Base-by-base conservation (phyloP, 2,329 filamentous ascomycete genomes). In the Phoma sp. region DNA sequence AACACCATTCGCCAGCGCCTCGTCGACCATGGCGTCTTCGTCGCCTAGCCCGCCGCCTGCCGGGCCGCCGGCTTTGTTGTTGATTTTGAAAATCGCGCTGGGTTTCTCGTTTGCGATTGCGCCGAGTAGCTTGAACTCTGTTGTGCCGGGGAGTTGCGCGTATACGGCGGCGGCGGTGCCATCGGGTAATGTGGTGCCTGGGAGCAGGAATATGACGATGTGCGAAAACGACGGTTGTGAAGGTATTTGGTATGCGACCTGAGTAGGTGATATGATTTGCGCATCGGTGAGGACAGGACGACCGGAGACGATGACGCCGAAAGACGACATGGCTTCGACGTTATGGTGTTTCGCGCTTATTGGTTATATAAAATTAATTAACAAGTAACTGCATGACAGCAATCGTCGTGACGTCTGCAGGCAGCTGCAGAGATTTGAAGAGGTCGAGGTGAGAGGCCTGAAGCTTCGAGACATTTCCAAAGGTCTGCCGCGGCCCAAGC, bases 21-120 rank as follows among this genome's bases (percentile, higher is more conserved):
- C 79, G 44, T 80, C 77, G 3, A 74, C 74, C 76, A 80, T 81
- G 8, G 74, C 78, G 43, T 82, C 80, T 72, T 80, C 82, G 10
- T 45, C 55, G 74, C 62, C 60, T 64, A 76, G 48, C 67, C 75
- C 63, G 58, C 74, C 58, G 56, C 74, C 67, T 63, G 74, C 76
- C 17, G 76, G 29, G 10, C 29, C 29, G 12, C 29, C 65, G 0
- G 61, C 70, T 3, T 70, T 69, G 43, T 67, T 71, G 43, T 80
- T 82, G 61, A 96, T 80, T 74, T 90, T 92, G 82, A 98, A 97
- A 53, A 98, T 90, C 32, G 93, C 92, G 63, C 89, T 94, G 65
- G 95, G 92, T 72, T 97, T 97, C 52, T 93, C 92, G 32, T 90
- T 88, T 1, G 91, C 93, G 51, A 99, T 88, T 43, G 88, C 95